Percentiles rank a stretch among this genome's conserved stretches.
Evolutionary conservation across 1,139 yeast genomes (phyloP).

Genomic region (Kodamaea derodonti): DNA sequence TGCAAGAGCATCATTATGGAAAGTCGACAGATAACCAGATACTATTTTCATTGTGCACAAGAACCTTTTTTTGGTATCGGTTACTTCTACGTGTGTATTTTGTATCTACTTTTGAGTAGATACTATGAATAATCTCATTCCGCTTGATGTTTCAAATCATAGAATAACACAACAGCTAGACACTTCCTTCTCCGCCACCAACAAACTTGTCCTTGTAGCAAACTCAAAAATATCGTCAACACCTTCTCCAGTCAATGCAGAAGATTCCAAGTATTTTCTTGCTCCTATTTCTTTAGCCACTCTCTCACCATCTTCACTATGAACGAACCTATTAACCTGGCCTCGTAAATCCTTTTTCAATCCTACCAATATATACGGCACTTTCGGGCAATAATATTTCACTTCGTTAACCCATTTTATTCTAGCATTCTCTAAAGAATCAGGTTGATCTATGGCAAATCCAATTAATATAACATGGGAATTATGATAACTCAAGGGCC

Average conservation of each 20-base stretch:
- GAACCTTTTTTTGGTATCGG: too few species aligned
- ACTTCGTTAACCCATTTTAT: constrained; percentile 75
- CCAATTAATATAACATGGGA: constrained; percentile 72
- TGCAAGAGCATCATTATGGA: too few species aligned
- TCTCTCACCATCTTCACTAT: constrained; percentile 36
- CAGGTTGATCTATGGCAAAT: constrained; percentile 67
- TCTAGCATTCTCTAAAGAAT: constrained; percentile 64
- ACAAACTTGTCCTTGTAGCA: constrained; percentile 67
- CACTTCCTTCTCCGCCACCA: constrained; percentile 27
- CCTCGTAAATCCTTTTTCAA: constrained; percentile 62
- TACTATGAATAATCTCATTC: constrained; percentile 2
- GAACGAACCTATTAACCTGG: constrained; percentile 24
- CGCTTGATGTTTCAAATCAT: constrained; percentile 8
- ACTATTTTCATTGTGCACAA: too few species aligned
- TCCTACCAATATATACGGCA: constrained; percentile 65
- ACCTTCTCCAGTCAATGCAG: constrained; percentile 77
- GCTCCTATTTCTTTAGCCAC: constrained; percentile 70
- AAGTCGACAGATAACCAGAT: too few species aligned
- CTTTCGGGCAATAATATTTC: constrained; percentile 59
- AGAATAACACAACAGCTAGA: constrained; percentile 35
- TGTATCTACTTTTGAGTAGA: too few species aligned
- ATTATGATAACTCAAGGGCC: constrained; percentile 82
- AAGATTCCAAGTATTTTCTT: constrained; percentile 64
- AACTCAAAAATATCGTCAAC: constrained; percentile 77
- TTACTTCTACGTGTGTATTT: too few species aligned